Percentiles rank a stretch among this genome's conserved stretches.
These are phyloP conservation scores for Maudiozyma bulderi DNA, from an alignment of 805 yeast species.

Conservation along the genomic window DNA sequence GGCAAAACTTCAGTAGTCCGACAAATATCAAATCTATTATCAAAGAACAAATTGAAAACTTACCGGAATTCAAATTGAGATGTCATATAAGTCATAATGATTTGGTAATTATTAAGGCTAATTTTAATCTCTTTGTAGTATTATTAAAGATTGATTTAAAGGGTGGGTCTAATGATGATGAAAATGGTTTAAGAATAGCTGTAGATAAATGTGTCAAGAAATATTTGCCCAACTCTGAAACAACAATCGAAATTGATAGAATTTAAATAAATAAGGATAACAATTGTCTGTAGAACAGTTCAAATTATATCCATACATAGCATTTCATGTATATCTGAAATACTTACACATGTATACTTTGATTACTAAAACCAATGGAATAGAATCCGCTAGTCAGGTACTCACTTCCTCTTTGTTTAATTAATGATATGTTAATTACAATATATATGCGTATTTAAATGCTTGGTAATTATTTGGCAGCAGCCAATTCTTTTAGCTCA, in stretches of 20 bases:
- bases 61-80: slow-evolving; percentile 44
- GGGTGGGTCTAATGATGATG: slow-evolving; percentile 70
- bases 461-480: background rate
- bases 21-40: slow-evolving; percentile 31
- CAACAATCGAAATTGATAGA: slow-evolving; percentile 27
- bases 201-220: slow-evolving; percentile 22
- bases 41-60: slow-evolving; percentile 34
- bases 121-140: slow-evolving; percentile 49
- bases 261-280: background rate
- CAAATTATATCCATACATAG: too few relatives aligned
- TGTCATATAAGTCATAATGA: slow-evolving; percentile 36
- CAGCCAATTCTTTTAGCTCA: slow-evolving; percentile 36
- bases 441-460: background rate
- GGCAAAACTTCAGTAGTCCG: slow-evolving; percentile 8
- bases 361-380: too few relatives aligned
- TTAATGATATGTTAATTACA: too few relatives aligned
- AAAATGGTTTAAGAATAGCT: slow-evolving; percentile 38
- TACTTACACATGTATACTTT: too few relatives aligned
- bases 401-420: too few relatives aligned
- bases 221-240: slow-evolving; percentile 19
- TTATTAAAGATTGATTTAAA: slow-evolving; percentile 46
- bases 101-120: slow-evolving; percentile 51
- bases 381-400: too few relatives aligned
- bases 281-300: background rate
- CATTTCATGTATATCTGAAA: background rate